Conservation (phyloP, 805 yeast genomes). For the Geotrichum ghanense region DNA sequence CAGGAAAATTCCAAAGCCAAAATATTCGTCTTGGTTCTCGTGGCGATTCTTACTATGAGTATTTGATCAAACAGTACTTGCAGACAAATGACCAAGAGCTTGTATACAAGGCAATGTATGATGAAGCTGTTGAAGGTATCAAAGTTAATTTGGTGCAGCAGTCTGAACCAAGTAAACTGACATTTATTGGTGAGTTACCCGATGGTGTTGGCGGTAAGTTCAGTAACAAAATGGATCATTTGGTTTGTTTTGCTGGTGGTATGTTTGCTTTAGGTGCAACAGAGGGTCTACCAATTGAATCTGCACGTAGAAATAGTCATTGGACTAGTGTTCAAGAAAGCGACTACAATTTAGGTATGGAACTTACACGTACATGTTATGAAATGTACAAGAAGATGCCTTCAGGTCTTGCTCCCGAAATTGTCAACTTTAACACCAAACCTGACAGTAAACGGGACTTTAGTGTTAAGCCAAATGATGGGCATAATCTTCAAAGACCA, state of each 20-base stretch:
- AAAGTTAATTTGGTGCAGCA: constrained; percentile 49
- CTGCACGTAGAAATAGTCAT: constrained; percentile 36
- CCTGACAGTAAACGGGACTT: constrained; percentile 41
- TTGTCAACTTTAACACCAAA: constrained; percentile 67
- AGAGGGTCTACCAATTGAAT: constrained; percentile 45
- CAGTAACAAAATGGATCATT: constrained; percentile 78
- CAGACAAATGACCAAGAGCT: constrained; percentile 55
- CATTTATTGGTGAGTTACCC: constrained; percentile 70
- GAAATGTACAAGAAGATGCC: constrained; percentile 64
- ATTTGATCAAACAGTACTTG: constrained; percentile 71
- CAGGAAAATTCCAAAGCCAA: constrained; percentile 54
- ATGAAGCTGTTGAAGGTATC: constrained; percentile 67
- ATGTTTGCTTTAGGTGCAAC: constrained; percentile 84
- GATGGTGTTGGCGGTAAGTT: constrained; percentile 50
- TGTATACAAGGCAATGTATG: constrained; percentile 62
- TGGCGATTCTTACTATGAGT: constrained; percentile 91
- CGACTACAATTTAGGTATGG: constrained; percentile 62
- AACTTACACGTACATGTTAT: constrained; percentile 70
- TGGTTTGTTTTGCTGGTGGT: constrained; percentile 88
- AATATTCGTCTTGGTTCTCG: constrained; percentile 76
- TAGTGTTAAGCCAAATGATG: constrained; percentile 55
- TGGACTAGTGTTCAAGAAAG: constrained; percentile 52
- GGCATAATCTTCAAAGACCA: constrained; percentile 83
- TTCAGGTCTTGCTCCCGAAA: constrained; percentile 83
- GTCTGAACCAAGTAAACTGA: constrained; percentile 50